These are phyloP conservation scores for Termitomyces sp. DNA, from an alignment of 768 basidiomycete species.

Conservation along the genomic window DNA sequence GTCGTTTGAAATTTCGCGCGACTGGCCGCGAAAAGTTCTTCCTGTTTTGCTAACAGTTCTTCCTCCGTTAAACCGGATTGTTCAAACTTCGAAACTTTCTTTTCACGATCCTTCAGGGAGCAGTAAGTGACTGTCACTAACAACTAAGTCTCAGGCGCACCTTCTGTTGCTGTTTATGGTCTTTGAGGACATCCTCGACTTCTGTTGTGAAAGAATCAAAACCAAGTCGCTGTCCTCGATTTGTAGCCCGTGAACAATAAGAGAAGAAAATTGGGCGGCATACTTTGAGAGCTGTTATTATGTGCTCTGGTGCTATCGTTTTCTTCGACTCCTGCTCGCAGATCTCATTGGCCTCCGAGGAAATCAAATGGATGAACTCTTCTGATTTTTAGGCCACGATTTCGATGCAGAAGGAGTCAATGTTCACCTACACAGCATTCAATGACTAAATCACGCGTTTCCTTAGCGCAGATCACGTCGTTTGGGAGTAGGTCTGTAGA, in stretches of 20 bases:
- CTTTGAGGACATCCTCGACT: slow-evolving; percentile 89
- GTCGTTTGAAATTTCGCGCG: slow-evolving; percentile 71
- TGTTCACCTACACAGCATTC: slow-evolving; percentile 99
- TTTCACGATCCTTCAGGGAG: slow-evolving; percentile 69
- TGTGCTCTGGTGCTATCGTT: slow-evolving; percentile 97
- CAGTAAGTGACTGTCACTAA: neutral
- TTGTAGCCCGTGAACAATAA: slow-evolving; percentile 7
- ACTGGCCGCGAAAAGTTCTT: slow-evolving; percentile 89
- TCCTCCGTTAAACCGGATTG: slow-evolving; percentile 88
- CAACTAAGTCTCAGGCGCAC: slow-evolving; percentile 32
- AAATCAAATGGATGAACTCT: slow-evolving; percentile 99
- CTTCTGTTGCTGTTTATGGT: slow-evolving; percentile 95
- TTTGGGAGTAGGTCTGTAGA: slow-evolving; percentile 78
- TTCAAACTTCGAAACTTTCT: slow-evolving; percentile 87
- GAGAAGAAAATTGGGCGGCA: slow-evolving; percentile 14
- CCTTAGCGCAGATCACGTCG: slow-evolving; percentile 89
- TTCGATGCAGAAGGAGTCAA: slow-evolving; percentile 4
- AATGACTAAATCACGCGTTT: slow-evolving; percentile 94
- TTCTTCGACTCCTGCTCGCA: slow-evolving; percentile 98
- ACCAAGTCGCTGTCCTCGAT: slow-evolving; percentile 65
- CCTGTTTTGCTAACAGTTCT: slow-evolving; percentile 83
- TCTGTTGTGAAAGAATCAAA: slow-evolving; percentile 89
- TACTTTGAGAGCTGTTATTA: slow-evolving; percentile 87
- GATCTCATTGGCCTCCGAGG: slow-evolving; percentile 95
- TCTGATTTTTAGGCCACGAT: slow-evolving; percentile 6